Conservation (phyloP, 345 rosid genomes). For the Aurinia saxatilis region DNA sequence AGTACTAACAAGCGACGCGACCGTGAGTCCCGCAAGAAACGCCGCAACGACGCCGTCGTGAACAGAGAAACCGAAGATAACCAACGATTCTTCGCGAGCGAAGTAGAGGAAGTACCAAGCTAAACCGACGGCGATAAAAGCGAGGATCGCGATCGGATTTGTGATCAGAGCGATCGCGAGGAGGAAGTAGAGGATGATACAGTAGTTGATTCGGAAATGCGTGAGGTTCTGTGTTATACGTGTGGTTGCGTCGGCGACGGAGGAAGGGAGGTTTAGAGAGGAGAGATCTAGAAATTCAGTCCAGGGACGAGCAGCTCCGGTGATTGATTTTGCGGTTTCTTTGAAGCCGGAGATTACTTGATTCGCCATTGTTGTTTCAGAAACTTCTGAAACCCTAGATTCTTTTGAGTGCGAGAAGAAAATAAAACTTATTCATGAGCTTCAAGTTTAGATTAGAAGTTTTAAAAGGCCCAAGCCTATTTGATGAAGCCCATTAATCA, state of each 20-base stretch:
- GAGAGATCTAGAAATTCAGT: constrained; percentile 39
- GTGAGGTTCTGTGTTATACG: constrained; percentile 51
- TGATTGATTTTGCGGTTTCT: constrained; percentile 34
- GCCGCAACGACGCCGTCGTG: constrained; percentile 34
- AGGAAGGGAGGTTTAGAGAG: constrained; percentile 35
- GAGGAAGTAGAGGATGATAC: constrained; percentile 31
- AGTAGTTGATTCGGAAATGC: constrained; percentile 46
- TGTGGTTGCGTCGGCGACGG: constrained; percentile 42
- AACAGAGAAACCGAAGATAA: constrained; percentile 24
- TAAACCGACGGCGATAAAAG: constrained; percentile 27
- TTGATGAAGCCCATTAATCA: not conserved
- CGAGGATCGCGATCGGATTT: constrained; percentile 42
- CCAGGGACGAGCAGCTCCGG: constrained; percentile 39
- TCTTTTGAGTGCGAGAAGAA: not conserved
- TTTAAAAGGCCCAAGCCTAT: not conserved
- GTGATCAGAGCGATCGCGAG: constrained; percentile 36
- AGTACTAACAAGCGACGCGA: constrained; percentile 28
- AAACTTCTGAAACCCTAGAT: constrained; percentile 7
- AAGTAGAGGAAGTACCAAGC: constrained; percentile 53
- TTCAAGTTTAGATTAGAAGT: no score
- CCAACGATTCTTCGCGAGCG: constrained; percentile 36
- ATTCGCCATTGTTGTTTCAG: constrained; percentile 6
- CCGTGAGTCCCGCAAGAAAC: constrained; percentile 26
- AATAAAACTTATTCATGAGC: not conserved
- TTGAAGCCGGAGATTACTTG: constrained; percentile 29